phyloP scores from a whole-genome alignment of 345 rosid species.

The Carallia pectinifolia region DNA sequence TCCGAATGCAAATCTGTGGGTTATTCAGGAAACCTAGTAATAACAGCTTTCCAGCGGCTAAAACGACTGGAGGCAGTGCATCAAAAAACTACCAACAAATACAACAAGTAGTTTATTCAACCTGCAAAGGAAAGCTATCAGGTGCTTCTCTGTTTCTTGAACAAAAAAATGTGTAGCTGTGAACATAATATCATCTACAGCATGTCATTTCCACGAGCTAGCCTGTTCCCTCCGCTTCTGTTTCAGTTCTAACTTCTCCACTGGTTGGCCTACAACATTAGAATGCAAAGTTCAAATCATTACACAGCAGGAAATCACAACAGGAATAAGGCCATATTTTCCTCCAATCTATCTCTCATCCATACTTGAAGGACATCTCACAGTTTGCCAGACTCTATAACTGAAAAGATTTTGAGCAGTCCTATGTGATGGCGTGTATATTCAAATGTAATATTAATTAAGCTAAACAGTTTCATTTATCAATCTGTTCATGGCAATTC shows the following conservation, averaged over 20 bases:
- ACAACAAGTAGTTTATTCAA: neutral
- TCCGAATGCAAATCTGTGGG: no score
- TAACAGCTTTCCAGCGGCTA: neutral
- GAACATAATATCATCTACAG: neutral
- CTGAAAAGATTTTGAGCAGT: no score
- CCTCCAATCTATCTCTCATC: no score
- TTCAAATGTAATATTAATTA: neutral
- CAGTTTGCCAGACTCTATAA: no score
- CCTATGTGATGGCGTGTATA: no score
- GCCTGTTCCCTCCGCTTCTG: constrained; percentile 6
- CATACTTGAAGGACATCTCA: no score
- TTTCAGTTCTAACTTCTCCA: constrained; percentile 31
- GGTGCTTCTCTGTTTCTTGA: neutral
- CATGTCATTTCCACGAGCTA: neutral
- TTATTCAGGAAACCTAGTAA: neutral
- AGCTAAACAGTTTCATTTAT: neutral
- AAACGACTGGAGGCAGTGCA: neutral
- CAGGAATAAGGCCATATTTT: neutral
- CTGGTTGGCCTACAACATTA: constrained; percentile 37
- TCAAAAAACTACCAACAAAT: constrained; percentile 6
- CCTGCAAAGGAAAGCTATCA: neutral
- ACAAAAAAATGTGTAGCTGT: neutral
- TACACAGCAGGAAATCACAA: neutral
- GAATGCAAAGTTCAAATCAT: constrained; percentile 6
- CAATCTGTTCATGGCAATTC: neutral